Conservation (phyloP, 495 filamentous ascomycete species). For the Podospora anserina region DNA sequence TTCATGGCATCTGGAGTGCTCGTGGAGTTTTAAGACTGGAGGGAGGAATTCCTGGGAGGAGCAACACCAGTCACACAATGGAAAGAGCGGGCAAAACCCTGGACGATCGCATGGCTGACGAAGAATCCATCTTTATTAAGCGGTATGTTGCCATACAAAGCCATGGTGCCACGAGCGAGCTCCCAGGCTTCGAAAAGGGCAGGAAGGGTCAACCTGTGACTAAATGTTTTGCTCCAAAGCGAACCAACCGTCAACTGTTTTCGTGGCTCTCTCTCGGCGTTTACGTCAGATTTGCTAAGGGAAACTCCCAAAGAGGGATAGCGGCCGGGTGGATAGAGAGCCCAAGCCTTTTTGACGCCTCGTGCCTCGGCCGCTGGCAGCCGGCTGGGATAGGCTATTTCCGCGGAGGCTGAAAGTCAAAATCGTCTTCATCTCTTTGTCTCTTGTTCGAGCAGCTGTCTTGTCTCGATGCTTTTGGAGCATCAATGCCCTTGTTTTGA, state of each 20-base stretch:
- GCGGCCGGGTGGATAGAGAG: conserved; percentile 10
- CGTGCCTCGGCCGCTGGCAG: neutral
- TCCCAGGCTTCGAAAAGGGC: neutral
- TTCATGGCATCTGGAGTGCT: neutral
- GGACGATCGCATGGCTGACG: neutral
- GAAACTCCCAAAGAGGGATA: conserved; percentile 27
- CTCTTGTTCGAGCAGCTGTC: neutral
- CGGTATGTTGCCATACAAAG: conserved; percentile 7
- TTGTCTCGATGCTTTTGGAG: neutral
- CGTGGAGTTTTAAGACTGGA: neutral
- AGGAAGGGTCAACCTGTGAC: conserved; percentile 13
- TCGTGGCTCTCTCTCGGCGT: neutral
- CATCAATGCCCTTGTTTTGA: neutral
- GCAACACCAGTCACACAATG: neutral
- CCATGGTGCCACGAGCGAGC: conserved; percentile 1
- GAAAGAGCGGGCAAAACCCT: neutral
- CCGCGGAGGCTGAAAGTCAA: conserved; percentile 7
- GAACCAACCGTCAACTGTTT: conserved; percentile 14
- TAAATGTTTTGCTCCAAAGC: conserved; percentile 4
- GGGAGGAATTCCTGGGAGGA: neutral
- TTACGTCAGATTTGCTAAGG: conserved; percentile 37
- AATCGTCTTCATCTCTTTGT: neutral
- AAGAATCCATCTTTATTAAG: neutral
- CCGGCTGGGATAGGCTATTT: conserved; percentile 2
- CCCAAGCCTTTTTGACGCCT: neutral